Evolutionary conservation across 2,329 filamentous ascomycete genomes (phyloP), one percentile per base, ranked within the genome.

Genomic region (Beauveria caledonica): DNA sequence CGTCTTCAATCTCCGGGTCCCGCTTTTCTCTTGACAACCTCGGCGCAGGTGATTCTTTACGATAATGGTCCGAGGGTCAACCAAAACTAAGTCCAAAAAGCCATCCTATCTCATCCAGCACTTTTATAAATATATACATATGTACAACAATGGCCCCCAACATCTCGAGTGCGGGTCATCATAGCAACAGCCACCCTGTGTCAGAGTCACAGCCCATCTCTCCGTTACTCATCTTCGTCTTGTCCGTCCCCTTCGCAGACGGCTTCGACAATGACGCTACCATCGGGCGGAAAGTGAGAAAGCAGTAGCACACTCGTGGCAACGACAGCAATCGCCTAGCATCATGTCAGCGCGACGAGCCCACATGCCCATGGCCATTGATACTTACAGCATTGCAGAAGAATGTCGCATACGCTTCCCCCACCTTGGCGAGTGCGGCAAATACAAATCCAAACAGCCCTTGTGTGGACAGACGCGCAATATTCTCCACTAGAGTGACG

Each of bases 401-500:
- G 66, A 90, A 90, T 0, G 86, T 88, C 9, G 85, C 73, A 60
- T 86, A 79, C 0, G 82, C 78, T 65, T 80, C 79, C 1, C 85
- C 86, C 0, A 81, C 73, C 39, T 79, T 76, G 0, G 87, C 84
- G 49, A 90, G 77, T 0, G 78, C 80, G 0, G 86, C 81, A 68
- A 89, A 90, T 0, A 88, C 75, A 15, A 88, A 76, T 0, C 87
- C 87, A 64, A 90, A 90, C 0, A 89, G 65, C 0, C 84, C 84
- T 61, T 83, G 84, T 0, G 86, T 90, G 0, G 80, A 75, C 1
- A 90, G 71, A 25, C 81, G 76, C 0, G 86, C 87, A 36, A 88
- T 79, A 64, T 88, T 89, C 67, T 90, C 87, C 0, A 90, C 82
- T 0, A 90, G 73, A 0, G 85, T 88, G 13, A 90, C 85, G 0